These are phyloP conservation scores for Malus hybrid DNA, from an alignment of 331 rosid genomes.

Conservation along the genomic window DNA sequence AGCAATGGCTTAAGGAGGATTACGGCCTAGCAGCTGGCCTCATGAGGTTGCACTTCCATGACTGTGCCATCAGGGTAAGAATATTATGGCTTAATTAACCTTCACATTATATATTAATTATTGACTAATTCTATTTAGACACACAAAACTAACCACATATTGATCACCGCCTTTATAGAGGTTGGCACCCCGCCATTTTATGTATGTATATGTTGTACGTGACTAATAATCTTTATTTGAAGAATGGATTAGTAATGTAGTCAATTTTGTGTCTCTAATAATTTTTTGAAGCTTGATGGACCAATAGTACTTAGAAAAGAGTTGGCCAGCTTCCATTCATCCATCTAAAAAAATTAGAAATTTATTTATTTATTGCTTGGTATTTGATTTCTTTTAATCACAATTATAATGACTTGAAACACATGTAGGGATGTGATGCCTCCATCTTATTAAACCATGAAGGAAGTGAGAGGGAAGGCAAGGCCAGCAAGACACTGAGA, in stretches of 20 bases:
- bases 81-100: too few species aligned
- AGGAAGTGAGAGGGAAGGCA: conserved; percentile 72
- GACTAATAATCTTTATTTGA: background rate
- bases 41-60: conserved; percentile 79
- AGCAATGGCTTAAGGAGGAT: conserved; percentile 49
- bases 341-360: background rate
- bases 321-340: background rate
- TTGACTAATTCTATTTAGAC: background rate
- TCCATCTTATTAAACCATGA: conserved; percentile 65
- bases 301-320: background rate
- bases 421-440: conserved; percentile 73
- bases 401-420: background rate
- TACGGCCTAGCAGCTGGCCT: conserved; percentile 54
- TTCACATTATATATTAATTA: background rate
- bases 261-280: background rate
- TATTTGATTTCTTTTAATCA: background rate
- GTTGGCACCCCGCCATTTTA: background rate
- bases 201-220: background rate
- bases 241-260: background rate
- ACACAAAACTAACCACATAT: too few species aligned
- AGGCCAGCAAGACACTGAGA: conserved; percentile 65
- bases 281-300: background rate
- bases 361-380: background rate
- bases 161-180: background rate
- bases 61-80: conserved; percentile 61